Conservation (phyloP, 345 rosid species). For the Ceriops tagal region DNA sequence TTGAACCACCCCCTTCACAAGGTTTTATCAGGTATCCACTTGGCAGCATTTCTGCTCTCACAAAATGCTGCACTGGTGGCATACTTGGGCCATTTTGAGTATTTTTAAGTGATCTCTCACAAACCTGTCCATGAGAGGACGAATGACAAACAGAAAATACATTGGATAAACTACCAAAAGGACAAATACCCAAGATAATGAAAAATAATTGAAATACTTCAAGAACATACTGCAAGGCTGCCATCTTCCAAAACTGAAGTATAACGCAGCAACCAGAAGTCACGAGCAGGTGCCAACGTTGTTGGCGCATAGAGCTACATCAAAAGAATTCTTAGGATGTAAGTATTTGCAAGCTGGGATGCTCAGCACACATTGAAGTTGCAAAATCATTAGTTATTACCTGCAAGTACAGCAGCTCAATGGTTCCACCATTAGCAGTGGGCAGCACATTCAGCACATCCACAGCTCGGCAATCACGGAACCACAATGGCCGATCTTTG, state of each 20-base stretch:
- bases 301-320: constrained; percentile 95
- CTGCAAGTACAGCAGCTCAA: constrained; percentile 99
- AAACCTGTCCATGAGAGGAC: constrained; percentile 48
- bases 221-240: constrained; percentile 79
- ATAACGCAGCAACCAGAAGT: constrained; percentile 96
- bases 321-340: constrained; percentile 1
- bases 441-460: constrained; percentile 98
- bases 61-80: constrained; percentile 96
- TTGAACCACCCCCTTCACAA: constrained; percentile 99
- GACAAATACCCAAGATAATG: neutral
- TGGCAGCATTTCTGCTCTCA: constrained; percentile 97
- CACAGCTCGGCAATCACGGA: constrained; percentile 98
- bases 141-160: constrained; percentile 1
- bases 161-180: neutral
- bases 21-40: constrained; percentile 96
- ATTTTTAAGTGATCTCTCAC: constrained; percentile 92
- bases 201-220: neutral
- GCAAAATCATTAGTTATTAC: constrained; percentile 25
- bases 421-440: constrained; percentile 98
- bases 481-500: constrained; percentile 98
- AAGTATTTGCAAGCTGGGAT: neutral
- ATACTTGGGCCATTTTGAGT: constrained; percentile 96
- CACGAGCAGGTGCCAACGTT: constrained; percentile 96
- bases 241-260: constrained; percentile 98
- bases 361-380: neutral